Evolutionary conservation across 2,329 filamentous ascomycete species (phyloP).

Genomic region (Rasamsonia emersonii): DNA sequence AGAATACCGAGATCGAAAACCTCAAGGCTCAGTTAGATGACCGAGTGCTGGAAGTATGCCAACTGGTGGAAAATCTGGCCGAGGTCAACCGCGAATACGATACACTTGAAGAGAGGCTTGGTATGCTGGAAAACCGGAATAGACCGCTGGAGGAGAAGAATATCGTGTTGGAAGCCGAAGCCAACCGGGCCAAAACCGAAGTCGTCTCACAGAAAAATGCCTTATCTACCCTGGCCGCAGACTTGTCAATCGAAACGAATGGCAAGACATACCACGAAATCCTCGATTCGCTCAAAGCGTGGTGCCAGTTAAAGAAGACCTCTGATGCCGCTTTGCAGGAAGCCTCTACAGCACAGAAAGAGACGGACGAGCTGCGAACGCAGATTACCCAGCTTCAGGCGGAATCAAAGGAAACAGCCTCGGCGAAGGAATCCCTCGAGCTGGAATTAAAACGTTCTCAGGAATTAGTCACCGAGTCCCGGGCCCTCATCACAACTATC

Average conservation of each 20-base stretch:
- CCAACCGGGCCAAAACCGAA: constrained; percentile 26
- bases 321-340: constrained; percentile 12
- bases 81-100: constrained; percentile 24
- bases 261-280: constrained; percentile 32
- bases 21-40: constrained; percentile 27
- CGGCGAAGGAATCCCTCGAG: constrained; percentile 23
- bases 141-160: constrained; percentile 31
- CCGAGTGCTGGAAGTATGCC: constrained; percentile 26
- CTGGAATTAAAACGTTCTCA: constrained; percentile 26
- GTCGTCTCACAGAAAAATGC: constrained; percentile 29
- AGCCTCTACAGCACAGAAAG: constrained; percentile 9
- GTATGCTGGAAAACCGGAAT: constrained; percentile 25
- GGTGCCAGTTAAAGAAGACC: constrained; percentile 17
- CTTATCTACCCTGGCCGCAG: constrained; percentile 27
- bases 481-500: constrained; percentile 27
- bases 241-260: constrained; percentile 22
- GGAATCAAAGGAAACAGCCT: constrained; percentile 20
- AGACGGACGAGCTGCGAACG: constrained; percentile 16
- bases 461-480: constrained; percentile 29
- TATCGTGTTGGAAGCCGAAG: constrained; percentile 25
- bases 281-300: constrained; percentile 28
- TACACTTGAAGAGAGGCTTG: constrained; percentile 25
- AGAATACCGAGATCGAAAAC: constrained; percentile 27
- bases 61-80: constrained; percentile 26
- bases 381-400: constrained; percentile 22